phyloP scores from a whole-genome alignment of 805 yeast genomes.

The Sugiyamaella marilandica region DNA sequence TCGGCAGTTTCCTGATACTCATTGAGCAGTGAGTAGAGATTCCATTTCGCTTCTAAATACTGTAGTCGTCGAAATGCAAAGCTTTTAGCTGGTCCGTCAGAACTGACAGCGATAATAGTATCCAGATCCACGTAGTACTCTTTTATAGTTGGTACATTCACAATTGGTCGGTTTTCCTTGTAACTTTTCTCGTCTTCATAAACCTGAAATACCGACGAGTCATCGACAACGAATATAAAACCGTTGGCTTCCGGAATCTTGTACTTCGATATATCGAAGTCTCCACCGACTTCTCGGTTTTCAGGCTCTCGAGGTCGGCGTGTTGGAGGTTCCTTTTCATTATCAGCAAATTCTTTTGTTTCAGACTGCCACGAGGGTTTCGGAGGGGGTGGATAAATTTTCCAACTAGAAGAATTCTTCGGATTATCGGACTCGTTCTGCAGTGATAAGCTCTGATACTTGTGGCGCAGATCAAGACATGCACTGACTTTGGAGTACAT shows the following conservation, averaged over 20 bases:
- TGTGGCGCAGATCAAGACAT: constrained; percentile 70
- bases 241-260: constrained; percentile 49
- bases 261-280: constrained; percentile 56
- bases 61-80: constrained; percentile 92
- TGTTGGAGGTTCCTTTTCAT: constrained; percentile 5
- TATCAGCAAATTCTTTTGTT: constrained; percentile 44
- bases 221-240: constrained; percentile 45
- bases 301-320: constrained; percentile 2
- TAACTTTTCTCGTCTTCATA: constrained; percentile 34
- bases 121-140: constrained; percentile 86
- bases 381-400: constrained; percentile 89
- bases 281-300: constrained; percentile 36
- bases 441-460: constrained; percentile 63
- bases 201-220: constrained; percentile 68
- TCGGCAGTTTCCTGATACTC: constrained; percentile 91
- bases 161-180: constrained; percentile 35
- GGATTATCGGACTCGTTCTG: constrained; percentile 82
- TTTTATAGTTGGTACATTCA: constrained; percentile 66
- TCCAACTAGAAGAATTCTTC: constrained; percentile 70
- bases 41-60: constrained; percentile 96
- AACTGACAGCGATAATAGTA: constrained; percentile 62
- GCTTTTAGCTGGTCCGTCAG: constrained; percentile 95
- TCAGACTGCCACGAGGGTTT: constrained; percentile 74
- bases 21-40: constrained; percentile 77
- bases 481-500: constrained; percentile 36